Evolutionary conservation across 441 rosid genomes (phyloP).

Genomic region (Iberis amara): DNA sequence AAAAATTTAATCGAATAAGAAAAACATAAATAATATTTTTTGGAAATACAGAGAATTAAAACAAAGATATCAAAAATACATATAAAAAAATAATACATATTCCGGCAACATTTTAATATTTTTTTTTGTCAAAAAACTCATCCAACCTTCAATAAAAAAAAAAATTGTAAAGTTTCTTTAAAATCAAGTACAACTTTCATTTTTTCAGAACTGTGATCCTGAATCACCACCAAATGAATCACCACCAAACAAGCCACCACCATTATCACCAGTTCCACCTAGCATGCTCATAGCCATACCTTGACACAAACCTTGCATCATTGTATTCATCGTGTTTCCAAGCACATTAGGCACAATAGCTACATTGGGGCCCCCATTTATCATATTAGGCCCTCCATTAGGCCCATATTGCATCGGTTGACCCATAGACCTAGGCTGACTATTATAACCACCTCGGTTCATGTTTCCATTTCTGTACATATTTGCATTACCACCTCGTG

Average conservation of each 20-base stretch:
- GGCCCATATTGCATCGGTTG: constrained; percentile 5
- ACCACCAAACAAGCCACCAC: constrained; percentile 9
- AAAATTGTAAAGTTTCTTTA: no score
- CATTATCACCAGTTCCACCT: not conserved
- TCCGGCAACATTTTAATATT: no score
- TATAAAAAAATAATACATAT: not conserved
- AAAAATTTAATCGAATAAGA: no score
- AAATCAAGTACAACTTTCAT: not conserved
- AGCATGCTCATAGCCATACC: constrained; percentile 27
- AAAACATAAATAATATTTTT: no score
- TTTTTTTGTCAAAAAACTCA: no score
- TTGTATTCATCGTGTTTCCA: constrained; percentile 15
- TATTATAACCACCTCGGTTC: constrained; percentile 3
- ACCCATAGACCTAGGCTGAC: constrained; percentile 21
- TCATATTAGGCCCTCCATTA: constrained; percentile 15
- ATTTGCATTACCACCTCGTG: constrained; percentile 23
- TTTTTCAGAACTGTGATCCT: not conserved
- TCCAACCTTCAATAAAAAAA: no score
- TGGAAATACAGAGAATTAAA: not conserved
- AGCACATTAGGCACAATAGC: not conserved
- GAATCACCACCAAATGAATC: constrained; percentile 18
- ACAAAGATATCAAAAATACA: not conserved
- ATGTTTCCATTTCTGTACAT: not conserved
- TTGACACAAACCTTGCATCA: constrained; percentile 26
- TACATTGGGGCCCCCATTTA: not conserved